These are phyloP conservation scores for Dryadomyces quercus-mongolicae DNA, from an alignment of 2,329 filamentous ascomycete species.

Conservation along the genomic window DNA sequence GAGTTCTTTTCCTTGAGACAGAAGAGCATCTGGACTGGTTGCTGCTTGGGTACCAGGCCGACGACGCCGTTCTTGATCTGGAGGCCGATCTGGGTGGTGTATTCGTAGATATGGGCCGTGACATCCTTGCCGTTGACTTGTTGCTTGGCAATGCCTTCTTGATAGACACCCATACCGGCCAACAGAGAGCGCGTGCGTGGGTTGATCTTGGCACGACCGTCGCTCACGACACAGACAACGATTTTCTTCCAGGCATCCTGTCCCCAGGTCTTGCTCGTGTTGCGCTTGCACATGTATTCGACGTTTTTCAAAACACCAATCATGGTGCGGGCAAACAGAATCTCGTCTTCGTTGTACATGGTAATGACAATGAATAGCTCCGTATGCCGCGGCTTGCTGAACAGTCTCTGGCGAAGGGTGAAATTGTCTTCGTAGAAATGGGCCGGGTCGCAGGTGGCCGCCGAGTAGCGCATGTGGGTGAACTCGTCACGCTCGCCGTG, in stretches of 20 bases:
- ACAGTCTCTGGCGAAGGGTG: constrained; percentile 80
- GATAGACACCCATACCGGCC: constrained; percentile 90
- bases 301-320: constrained; percentile 97
- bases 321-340: constrained; percentile 91
- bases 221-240: constrained; percentile 93
- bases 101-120: constrained; percentile 95
- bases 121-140: constrained; percentile 95
- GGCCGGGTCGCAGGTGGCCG: constrained; percentile 83
- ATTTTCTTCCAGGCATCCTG: constrained; percentile 99
- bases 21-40: constrained; percentile 93
- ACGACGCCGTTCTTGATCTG: constrained; percentile 87
- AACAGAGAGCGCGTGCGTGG: constrained; percentile 77
- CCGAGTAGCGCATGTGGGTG: constrained; percentile 86
- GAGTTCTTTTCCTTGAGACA: constrained; percentile 99
- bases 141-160: constrained; percentile 97
- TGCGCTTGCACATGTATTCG: constrained; percentile 91
- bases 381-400: constrained; percentile 83
- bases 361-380: constrained; percentile 95
- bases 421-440: constrained; percentile 85
- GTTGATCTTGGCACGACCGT: constrained; percentile 96
- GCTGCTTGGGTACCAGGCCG: constrained; percentile 68
- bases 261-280: constrained; percentile 93
- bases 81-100: constrained; percentile 76
- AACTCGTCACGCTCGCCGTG: constrained; percentile 89
- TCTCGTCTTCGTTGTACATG: constrained; percentile 99